Evolutionary conservation across 768 basidiomycete genomes (phyloP).

Genomic region (Xerocomellus amylosporus): DNA sequence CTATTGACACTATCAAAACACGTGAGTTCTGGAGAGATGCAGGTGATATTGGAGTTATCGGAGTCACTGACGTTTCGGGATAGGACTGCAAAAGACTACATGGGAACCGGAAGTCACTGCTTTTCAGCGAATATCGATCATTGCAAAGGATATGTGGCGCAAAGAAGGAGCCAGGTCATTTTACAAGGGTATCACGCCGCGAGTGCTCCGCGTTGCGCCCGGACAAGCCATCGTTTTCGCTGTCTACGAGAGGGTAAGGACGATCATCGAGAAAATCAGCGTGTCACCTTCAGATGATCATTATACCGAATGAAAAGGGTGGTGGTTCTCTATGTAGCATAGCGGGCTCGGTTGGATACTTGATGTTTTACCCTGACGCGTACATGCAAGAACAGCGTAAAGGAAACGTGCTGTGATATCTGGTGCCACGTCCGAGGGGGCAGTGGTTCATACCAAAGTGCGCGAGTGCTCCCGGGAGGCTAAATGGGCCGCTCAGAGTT

Average conservation of each 20-base stretch:
- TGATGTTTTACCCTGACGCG: not conserved
- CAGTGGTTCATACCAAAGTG: too few species aligned
- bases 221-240: slow-evolving; percentile 97
- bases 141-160: slow-evolving; percentile 91
- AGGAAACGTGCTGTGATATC: too few species aligned
- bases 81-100: slow-evolving; percentile 83
- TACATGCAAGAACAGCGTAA: too few species aligned
- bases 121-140: slow-evolving; percentile 71
- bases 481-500: too few species aligned
- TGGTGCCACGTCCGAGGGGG: too few species aligned
- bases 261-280: slow-evolving; percentile 64
- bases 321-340: not conserved
- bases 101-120: slow-evolving; percentile 73
- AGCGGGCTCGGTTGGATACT: not conserved
- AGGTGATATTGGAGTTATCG: not conserved
- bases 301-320: slow-evolving; percentile 58
- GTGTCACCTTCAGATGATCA: slow-evolving; percentile 57
- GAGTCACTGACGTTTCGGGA: not conserved
- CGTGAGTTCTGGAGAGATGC: slow-evolving; percentile 45
- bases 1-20: slow-evolving; percentile 93
- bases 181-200: slow-evolving; percentile 98
- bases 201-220: slow-evolving; percentile 93
- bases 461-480: too few species aligned
- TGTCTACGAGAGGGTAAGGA: slow-evolving; percentile 89
- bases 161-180: slow-evolving; percentile 87